A percentile compares a stretch with the other conserved stretches of the same genome.
Evolutionary conservation across 2,329 filamentous ascomycete species (phyloP).

Genomic region (Herpomyces periplanetae): DNA sequence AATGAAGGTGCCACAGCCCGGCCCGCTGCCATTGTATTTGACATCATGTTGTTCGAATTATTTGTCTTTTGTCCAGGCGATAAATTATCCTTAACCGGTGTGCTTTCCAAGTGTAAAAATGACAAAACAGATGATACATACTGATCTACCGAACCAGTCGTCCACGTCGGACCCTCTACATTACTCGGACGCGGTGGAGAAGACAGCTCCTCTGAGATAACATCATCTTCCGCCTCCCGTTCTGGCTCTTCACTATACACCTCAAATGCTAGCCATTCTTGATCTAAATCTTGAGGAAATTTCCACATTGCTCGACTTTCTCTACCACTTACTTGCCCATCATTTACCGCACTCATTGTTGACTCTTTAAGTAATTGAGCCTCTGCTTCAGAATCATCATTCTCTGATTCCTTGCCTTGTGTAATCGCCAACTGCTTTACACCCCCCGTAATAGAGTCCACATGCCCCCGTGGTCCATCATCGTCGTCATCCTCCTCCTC

Average conservation of each 20-base stretch:
- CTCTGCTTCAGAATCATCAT: slow-evolving; percentile 5
- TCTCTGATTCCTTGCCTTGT: slow-evolving; percentile 7
- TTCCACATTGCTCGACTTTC: slow-evolving; percentile 12
- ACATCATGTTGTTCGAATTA: no score
- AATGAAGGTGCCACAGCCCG: no score
- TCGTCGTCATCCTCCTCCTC: no score
- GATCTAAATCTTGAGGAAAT: slow-evolving; percentile 34
- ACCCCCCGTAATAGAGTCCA: no score
- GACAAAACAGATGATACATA: slow-evolving; percentile 10
- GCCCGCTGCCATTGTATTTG: no score
- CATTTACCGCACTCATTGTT: slow-evolving; percentile 2
- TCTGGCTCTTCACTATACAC: slow-evolving; percentile 26
- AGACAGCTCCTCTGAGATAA: slow-evolving; percentile 6
- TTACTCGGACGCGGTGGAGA: slow-evolving; percentile 3
- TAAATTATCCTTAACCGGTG: no score
- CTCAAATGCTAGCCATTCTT: slow-evolving; percentile 68
- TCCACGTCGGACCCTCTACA: background rate
- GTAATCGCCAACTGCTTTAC: no score
- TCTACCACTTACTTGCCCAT: slow-evolving; percentile 3
- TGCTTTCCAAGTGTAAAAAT: slow-evolving; percentile 9
- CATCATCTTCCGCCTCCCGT: slow-evolving; percentile 14
- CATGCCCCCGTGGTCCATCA: no score
- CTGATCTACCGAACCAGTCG: slow-evolving; percentile 10
- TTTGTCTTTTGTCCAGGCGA: no score
- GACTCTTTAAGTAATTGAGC: no score